A percentile compares a stretch with the other conserved stretches of the same genome.
phyloP scores from a whole-genome alignment of 1,139 yeast species.

The Geotrichum phurueaensis region DNA sequence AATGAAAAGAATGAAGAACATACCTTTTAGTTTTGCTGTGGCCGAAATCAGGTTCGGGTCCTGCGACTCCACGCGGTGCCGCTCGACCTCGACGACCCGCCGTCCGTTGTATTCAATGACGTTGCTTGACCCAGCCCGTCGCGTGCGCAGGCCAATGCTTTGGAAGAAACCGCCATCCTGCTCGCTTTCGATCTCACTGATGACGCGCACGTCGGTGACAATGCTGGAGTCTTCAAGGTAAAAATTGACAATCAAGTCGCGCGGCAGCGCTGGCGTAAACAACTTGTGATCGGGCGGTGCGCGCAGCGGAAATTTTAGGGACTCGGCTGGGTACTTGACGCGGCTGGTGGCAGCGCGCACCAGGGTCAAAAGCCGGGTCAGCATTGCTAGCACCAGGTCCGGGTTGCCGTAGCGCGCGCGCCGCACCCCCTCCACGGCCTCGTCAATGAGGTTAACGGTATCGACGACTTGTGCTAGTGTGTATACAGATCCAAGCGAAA shows the following conservation, averaged over 20 bases:
- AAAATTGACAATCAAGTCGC: conserved; percentile 25
- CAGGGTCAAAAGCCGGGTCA: conserved; percentile 10
- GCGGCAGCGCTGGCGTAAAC: conserved; percentile 20
- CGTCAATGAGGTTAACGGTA: conserved; percentile 24
- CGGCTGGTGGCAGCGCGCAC: conserved; percentile 24
- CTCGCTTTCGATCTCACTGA: conserved; percentile 18
- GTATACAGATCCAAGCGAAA: conserved; percentile 1
- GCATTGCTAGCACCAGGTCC: conserved; percentile 10
- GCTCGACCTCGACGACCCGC: conserved; percentile 41
- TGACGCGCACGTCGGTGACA: conserved; percentile 28
- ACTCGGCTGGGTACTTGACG: conserved; percentile 22
- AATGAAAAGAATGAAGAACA: background rate
- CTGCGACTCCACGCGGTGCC: conserved; percentile 39
- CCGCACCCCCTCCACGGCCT: conserved; percentile 15
- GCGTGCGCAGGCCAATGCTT: conserved; percentile 8
- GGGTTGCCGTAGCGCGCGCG: conserved; percentile 9
- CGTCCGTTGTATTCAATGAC: conserved; percentile 31
- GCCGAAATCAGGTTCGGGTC: conserved; percentile 44
- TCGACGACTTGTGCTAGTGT: conserved; percentile 28
- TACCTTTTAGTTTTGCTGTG: conserved; percentile 35
- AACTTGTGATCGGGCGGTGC: conserved; percentile 18
- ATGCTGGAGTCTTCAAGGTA: conserved; percentile 27
- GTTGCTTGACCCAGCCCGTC: conserved; percentile 4
- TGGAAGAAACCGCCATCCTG: conserved; percentile 15
- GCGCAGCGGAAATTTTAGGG: conserved; percentile 23